phyloP scores from a whole-genome alignment of 306 rosid genomes.

The Betula pendula region DNA sequence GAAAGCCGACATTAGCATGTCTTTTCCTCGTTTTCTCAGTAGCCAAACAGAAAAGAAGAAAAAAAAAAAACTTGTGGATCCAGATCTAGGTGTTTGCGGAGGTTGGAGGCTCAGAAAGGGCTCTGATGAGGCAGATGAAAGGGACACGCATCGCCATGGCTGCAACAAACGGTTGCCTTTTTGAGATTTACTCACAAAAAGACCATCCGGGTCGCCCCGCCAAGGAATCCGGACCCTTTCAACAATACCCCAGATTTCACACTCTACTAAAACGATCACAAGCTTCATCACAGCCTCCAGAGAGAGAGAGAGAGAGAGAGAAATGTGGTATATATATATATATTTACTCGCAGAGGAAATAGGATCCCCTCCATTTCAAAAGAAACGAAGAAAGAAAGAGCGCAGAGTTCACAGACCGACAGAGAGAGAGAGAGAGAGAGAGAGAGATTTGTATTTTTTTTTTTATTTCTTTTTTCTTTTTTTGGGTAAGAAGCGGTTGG shows the following conservation, averaged over 20 bases:
- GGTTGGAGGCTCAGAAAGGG: not conserved
- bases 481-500: no score
- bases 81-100: not conserved
- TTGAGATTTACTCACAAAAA: not conserved
- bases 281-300: conserved; percentile 43
- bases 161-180: conserved; percentile 1
- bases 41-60: not conserved
- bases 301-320: not conserved
- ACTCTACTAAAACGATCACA: conserved; percentile 28
- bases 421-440: conserved; percentile 6
- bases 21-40: not conserved
- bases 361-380: no score
- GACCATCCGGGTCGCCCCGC: conserved; percentile 37
- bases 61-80: not conserved
- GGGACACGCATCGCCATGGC: not conserved
- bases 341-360: not conserved
- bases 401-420: no score
- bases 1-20: no score
- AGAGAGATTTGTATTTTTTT: not conserved
- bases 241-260: conserved; percentile 30
- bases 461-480: not conserved
- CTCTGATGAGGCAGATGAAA: not conserved
- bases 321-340: no score
- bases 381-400: not conserved
- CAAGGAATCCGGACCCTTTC: conserved; percentile 22